Evolutionary conservation across 192 early-diverging fungal species (phyloP).

Genomic region (Entrophospora sp.): DNA sequence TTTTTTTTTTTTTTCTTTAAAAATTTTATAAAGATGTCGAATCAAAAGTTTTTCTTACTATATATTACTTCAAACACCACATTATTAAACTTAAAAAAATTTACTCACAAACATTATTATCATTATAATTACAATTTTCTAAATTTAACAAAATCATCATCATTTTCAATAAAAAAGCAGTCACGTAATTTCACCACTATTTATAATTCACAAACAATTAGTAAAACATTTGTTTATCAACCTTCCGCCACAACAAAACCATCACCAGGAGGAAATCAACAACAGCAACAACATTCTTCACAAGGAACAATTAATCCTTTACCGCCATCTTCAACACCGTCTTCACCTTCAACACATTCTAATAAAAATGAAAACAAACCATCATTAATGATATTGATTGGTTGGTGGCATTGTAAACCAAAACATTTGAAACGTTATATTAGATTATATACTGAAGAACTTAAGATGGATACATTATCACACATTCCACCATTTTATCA

Average conservation of each 20-base stretch:
- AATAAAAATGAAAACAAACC: neutral
- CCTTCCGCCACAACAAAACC: too few relatives aligned
- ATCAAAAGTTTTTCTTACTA: too few relatives aligned
- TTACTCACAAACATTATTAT: neutral
- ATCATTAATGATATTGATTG: conserved; percentile 15
- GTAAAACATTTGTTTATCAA: neutral
- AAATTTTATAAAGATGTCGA: too few relatives aligned
- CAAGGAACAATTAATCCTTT: too few relatives aligned
- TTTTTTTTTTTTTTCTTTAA: too few relatives aligned
- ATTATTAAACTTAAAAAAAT: neutral
- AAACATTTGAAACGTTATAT: conserved; percentile 5
- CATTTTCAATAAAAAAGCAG: neutral
- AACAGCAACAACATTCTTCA: too few relatives aligned
- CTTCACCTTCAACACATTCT: neutral
- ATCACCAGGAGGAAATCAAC: too few relatives aligned
- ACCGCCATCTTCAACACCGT: neutral
- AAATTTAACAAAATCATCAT: too few relatives aligned
- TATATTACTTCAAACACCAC: too few relatives aligned
- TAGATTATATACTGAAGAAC: neutral
- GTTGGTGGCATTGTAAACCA: conserved; percentile 13
- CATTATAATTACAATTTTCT: neutral
- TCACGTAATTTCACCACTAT: neutral
- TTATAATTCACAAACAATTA: neutral
- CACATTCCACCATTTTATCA: conserved; percentile 17
- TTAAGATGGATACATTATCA: conserved; percentile 11